A percentile compares a stretch with the other conserved stretches of the same genome.
Evolutionary conservation across 495 filamentous ascomycete genomes (phyloP).

Genomic region (Penicillium roqueforti): DNA sequence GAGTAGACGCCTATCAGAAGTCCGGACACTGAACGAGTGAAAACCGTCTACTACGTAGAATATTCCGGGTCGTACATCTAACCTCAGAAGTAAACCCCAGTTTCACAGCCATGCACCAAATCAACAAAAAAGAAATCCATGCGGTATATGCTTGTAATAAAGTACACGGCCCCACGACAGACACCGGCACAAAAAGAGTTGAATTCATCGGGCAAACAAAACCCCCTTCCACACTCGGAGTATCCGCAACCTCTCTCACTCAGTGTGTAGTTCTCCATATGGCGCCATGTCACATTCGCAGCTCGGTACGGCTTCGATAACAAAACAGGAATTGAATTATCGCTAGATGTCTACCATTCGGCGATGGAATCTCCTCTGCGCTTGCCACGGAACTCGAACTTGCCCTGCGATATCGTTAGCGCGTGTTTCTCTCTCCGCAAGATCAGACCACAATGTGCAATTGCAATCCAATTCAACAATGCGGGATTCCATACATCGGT

Average conservation of each 20-base stretch:
- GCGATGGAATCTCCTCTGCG: slow-evolving; percentile 71
- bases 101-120: neutral
- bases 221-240: neutral
- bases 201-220: too few species aligned
- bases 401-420: slow-evolving; percentile 58
- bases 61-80: neutral
- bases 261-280: neutral
- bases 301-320: neutral
- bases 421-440: slow-evolving; percentile 4
- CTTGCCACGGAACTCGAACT: slow-evolving; percentile 83
- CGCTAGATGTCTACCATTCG: slow-evolving; percentile 56
- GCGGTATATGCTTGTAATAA: slow-evolving; percentile 41
- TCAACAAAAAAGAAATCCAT: slow-evolving; percentile 23
- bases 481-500: slow-evolving; percentile 66
- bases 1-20: neutral
- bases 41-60: too few species aligned
- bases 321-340: neutral
- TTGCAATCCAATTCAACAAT: neutral
- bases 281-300: neutral
- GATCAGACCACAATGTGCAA: neutral
- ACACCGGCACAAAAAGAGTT: slow-evolving; percentile 15
- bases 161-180: slow-evolving; percentile 30
- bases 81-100: neutral
- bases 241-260: neutral
- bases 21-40: too few species aligned